Evolutionary conservation across 176 grass and related monocot genomes (phyloP), one percentile per base, ranked within the genome.

Genomic region (Avena sativa): DNA sequence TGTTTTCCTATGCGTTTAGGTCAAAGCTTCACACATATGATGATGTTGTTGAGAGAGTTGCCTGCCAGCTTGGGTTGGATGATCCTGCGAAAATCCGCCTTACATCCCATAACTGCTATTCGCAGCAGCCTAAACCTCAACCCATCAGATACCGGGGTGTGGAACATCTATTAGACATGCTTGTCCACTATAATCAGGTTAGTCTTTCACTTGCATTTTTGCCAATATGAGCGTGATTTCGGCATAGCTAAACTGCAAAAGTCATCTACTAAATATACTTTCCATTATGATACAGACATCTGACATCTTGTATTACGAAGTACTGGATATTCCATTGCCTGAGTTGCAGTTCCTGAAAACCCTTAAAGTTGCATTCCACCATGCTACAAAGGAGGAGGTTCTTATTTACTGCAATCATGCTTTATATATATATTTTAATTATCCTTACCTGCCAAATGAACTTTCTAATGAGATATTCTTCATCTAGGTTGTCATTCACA

Each of bases 91-190:
- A 98, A 92, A 94, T 95, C 74, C 91, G 96, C 12, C 92, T 98
- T 86, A 98, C 96, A 76, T 89, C 93, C 64, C 91, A 95, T 88
- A 98, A 95, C 80, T 94, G 93, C 74, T 98, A 98, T 76, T 94
- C 93, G n/a, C 96, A 98, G 70, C 96, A 98, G 85, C 93, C 96
- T 81, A 98, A 98, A 87, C 96, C 96, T 28, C 96, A 98, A 84
- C 90, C 93, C 12, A 76, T 98, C 73, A 95, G 90, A 78, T 98
- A 92, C 84, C 85, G 86, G 71, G 96, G 93, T 19, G 90, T 92
- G 26, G 96, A 95, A 11, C 93, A 94, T 89, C 88, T 98, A 28
- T 87, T 89, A 59, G 96, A 98, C 64, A 98, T 98, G 93, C 96
- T 98, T 40, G 83, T 94, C 47, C 96, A 98, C 83, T 98, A 95